Conservation (phyloP, 2,329 filamentous ascomycete genomes). For the Exophiala sp. region DNA sequence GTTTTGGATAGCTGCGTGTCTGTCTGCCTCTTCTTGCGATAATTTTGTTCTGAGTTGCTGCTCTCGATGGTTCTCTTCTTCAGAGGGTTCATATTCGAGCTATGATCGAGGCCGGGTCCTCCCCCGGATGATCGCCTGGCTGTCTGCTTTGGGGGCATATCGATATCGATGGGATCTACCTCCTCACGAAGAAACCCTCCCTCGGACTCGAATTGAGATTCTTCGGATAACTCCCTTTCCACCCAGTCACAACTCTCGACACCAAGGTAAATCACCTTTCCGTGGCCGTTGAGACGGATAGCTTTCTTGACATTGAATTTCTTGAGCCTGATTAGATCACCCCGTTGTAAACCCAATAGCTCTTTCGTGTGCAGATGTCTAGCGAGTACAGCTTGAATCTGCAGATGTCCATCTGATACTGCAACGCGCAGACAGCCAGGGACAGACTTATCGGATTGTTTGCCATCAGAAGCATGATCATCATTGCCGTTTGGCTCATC, state of each 20-base stretch:
- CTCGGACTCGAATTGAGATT: constrained; percentile 6
- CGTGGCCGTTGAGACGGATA: constrained; percentile 21
- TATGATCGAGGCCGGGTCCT: background rate
- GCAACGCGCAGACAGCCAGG: constrained; percentile 7
- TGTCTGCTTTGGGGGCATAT: background rate
- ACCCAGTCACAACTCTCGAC: constrained; percentile 27
- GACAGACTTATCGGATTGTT: background rate
- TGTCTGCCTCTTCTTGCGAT: background rate
- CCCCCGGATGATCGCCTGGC: background rate
- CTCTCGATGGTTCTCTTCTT: too few relatives aligned
- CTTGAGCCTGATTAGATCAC: constrained; percentile 26
- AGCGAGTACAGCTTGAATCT: constrained; percentile 31
- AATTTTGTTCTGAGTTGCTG: background rate
- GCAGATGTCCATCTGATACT: constrained; percentile 31
- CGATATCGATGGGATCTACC: background rate
- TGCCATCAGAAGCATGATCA: constrained; percentile 1
- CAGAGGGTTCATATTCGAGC: background rate
- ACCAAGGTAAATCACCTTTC: constrained; percentile 29
- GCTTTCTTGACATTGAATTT: constrained; percentile 28
- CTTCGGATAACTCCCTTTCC: background rate
- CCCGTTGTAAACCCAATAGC: constrained; percentile 12
- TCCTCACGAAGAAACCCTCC: constrained; percentile 17
- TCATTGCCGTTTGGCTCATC: background rate
- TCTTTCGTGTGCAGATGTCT: constrained; percentile 17
- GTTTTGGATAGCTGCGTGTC: background rate